Base-by-base conservation (phyloP, 2,329 filamentous ascomycete genomes). In the Fusarium albidum region DNA sequence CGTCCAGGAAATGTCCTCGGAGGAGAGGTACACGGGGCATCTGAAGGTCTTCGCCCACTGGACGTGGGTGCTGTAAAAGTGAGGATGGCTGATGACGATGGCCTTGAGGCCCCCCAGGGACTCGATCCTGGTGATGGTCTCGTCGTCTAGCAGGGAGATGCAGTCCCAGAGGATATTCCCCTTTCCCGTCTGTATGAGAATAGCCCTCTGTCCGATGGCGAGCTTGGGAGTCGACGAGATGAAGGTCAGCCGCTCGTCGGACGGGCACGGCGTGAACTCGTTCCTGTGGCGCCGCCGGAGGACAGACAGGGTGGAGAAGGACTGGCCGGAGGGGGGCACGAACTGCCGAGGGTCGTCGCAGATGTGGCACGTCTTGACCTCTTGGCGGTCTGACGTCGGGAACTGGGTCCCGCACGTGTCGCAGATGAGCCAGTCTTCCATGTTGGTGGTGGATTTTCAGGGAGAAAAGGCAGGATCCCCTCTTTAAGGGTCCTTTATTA, bases 161-260 rank as follows among this genome's bases (percentile, higher is more conserved):
- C 88, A 86, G 71, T 95, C 91, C 91, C 91, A 96, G 2, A 95
- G 81, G 2, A 95, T 72, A 68, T 93, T 93, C 0, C 90, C 90
- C 0, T 71, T 52, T 0, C 82, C 77, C 0, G 89, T 91, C 42
- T 80, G 77, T 11, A 94, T 75, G 3, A 96, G 76, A 39, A 92
- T 80, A 15, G 86, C 86, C 27, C 91, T 82, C 72, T 95, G 87
- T 1, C 90, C 90, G 58, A 95, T 95, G 47, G 78, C 90, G 55
- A 92, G 75, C 69, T 87, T 79, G 26, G 84, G 85, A 31, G 75
- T 71, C 0, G 82, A 82, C 41, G 67, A 67, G 49, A 86, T 78
- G 46, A 74, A 78, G 18, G 73, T 75, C 43, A 85, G 69, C 11
- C 71, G 66, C 3, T 71, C 54, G 55, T 87, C 79, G 6, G 71